Evolutionary conservation across 2,329 filamentous ascomycete genomes (phyloP).

Genomic region (Trichothecium roseum): DNA sequence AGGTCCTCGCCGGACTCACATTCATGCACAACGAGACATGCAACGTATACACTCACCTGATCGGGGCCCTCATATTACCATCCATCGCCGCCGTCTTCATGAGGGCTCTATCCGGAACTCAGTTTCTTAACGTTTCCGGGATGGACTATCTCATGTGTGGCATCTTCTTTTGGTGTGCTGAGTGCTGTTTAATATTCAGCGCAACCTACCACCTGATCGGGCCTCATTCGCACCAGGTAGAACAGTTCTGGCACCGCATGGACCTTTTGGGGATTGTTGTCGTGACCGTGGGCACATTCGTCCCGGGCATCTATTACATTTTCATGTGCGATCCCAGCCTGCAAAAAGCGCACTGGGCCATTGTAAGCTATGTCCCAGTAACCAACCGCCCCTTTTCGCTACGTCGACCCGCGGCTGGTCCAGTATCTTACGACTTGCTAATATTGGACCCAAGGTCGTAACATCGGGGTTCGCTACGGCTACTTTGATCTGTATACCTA

Average conservation of each 20-base stretch:
- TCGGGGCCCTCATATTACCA: constrained; percentile 28
- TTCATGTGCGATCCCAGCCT: constrained; percentile 26
- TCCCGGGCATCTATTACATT: constrained; percentile 26
- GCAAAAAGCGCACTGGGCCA: constrained; percentile 21
- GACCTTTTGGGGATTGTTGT: constrained; percentile 27
- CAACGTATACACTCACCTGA: no score
- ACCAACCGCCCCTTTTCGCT: no score
- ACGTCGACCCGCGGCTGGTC: no score
- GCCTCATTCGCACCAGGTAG: constrained; percentile 29
- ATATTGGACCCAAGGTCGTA: no score
- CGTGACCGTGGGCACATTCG: constrained; percentile 25
- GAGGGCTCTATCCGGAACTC: constrained; percentile 21
- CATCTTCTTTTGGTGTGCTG: constrained; percentile 24
- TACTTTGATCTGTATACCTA: no score
- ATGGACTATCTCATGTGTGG: constrained; percentile 27
- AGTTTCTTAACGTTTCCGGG: constrained; percentile 13
- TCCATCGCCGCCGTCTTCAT: no score
- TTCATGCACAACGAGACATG: no score
- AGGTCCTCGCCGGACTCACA: constrained; percentile 26
- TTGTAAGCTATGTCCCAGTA: no score
- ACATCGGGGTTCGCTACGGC: no score
- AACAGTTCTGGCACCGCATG: constrained; percentile 21
- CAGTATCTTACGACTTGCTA: no score
- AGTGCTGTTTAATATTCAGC: constrained; percentile 24
- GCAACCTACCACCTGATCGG: constrained; percentile 27